Evolutionary conservation across 1,139 yeast species (phyloP).

Genomic region (Saccharomyces hybrid): DNA sequence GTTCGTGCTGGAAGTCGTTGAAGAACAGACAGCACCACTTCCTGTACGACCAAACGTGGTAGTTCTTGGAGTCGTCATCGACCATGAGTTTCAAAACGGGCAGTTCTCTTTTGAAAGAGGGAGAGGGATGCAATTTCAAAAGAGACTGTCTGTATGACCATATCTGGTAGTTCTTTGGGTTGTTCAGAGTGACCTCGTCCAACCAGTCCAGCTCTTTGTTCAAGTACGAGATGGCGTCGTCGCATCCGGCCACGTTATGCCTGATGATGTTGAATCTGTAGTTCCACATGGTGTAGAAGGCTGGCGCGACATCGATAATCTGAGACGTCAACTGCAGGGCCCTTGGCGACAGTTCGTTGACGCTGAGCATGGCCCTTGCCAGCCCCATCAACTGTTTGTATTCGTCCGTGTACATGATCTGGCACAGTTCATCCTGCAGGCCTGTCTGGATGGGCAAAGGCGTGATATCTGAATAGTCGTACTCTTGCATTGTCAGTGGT

Average conservation of each 20-base stretch:
- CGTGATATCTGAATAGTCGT: neutral
- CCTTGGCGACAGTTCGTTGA: conserved; percentile 59
- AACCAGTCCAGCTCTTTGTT: conserved; percentile 65
- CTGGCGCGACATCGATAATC: conserved; percentile 66
- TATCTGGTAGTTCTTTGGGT: conserved; percentile 88
- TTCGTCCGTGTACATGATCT: conserved; percentile 69
- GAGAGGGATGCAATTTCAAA: conserved; percentile 35
- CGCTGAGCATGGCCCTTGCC: conserved; percentile 52
- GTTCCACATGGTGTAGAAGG: conserved; percentile 88
- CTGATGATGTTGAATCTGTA: conserved; percentile 57
- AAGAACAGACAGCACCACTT: conserved; percentile 67
- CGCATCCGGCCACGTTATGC: conserved; percentile 32
- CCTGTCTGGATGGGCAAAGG: conserved; percentile 28
- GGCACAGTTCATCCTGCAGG: conserved; percentile 50
- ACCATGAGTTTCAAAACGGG: conserved; percentile 61
- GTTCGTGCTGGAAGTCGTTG: conserved; percentile 43
- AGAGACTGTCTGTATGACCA: conserved; percentile 84
- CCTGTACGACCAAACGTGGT: conserved; percentile 92
- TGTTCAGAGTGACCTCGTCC: conserved; percentile 62
- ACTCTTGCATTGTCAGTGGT: neutral
- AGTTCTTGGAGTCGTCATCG: conserved; percentile 75
- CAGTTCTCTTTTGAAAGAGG: conserved; percentile 48
- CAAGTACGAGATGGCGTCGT: conserved; percentile 25
- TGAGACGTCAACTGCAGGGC: conserved; percentile 58
- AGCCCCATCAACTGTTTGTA: conserved; percentile 56